Base-by-base conservation (phyloP, 192 early-diverging fungal species). In the Coemansia sp. region DNA sequence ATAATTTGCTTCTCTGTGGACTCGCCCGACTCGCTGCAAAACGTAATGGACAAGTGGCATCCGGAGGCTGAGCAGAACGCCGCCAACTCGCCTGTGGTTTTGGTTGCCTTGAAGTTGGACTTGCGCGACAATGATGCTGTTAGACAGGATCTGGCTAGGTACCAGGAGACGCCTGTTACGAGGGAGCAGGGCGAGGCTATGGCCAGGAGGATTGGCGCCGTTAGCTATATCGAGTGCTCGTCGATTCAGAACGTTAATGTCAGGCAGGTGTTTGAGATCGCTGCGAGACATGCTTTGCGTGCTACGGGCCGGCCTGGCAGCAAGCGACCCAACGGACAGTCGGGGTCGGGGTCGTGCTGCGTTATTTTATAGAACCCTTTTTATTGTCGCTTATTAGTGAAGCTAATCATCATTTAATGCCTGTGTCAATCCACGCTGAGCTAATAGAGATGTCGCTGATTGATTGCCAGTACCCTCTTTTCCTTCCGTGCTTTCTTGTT, bases 1-100 rank as follows among this genome's bases (percentile, higher is more conserved):
- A 84, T 98, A 59, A 94, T 98, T 58, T 94, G 93, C 72, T 97
- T 94, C 71, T 88, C 90, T 37, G 87, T 97, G 38, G 93, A 91
- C 67, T 90, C 93, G 24, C 94, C 91, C 29, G 87, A 90, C 68
- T 91, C 90, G 37, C 88, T 93, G 54, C 86, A 93, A 29, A 96
- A 93, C 65, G 88, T 97, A 17, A 71, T 40, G 20, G 77, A 79
- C 0, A 79, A 79, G 39, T 79, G 77, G 77, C 49, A 67, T 19
- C 53, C 47, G 4, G 77, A 79, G 65, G 71, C 62, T 15, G 29
- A 60, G 64, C 27, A 56, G 60, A 58, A 74, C 25, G 38, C 72
- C 12, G 59, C 71, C 6, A 29, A 43, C 3, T 53, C 64, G 24
- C 64, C 71, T 0, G 40, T 74, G 1, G 49, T 79, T 8, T 43